phyloP scores from a whole-genome alignment of 345 rosid genomes.

The Salix udensis region DNA sequence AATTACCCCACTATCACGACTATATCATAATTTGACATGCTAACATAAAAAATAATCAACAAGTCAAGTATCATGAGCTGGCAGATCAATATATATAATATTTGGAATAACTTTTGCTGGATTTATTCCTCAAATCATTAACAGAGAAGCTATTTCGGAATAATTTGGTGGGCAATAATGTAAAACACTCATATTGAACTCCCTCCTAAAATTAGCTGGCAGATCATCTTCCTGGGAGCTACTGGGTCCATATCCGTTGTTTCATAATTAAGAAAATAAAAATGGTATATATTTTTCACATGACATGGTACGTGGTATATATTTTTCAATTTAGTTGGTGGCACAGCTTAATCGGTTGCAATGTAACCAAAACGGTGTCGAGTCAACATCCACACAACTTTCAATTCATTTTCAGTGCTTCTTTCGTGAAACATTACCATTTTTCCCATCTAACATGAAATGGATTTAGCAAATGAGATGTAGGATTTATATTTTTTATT shows the following conservation, averaged over 20 bases:
- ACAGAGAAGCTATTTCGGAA: not conserved
- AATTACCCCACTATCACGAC: too few relatives aligned
- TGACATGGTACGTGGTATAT: not conserved
- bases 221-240: slow-evolving; percentile 11
- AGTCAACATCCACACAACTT: not conserved
- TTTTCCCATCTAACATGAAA: not conserved
- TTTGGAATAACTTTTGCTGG: too few relatives aligned
- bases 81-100: too few relatives aligned
- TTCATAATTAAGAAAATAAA: not conserved
- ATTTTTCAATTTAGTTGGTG: not conserved
- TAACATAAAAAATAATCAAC: too few relatives aligned
- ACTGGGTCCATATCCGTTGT: slow-evolving; percentile 3
- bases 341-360: not conserved
- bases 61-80: too few relatives aligned
- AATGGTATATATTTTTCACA: not conserved
- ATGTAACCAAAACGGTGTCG: not conserved
- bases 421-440: not conserved
- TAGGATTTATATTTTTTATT: too few relatives aligned
- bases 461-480: too few relatives aligned
- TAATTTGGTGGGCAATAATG: not conserved
- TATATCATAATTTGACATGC: too few relatives aligned
- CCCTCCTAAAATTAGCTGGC: not conserved
- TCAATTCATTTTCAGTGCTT: not conserved
- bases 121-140: too few relatives aligned
- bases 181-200: not conserved